Conservation (phyloP, 805 yeast genomes). For the Pichia phayaonensis region DNA sequence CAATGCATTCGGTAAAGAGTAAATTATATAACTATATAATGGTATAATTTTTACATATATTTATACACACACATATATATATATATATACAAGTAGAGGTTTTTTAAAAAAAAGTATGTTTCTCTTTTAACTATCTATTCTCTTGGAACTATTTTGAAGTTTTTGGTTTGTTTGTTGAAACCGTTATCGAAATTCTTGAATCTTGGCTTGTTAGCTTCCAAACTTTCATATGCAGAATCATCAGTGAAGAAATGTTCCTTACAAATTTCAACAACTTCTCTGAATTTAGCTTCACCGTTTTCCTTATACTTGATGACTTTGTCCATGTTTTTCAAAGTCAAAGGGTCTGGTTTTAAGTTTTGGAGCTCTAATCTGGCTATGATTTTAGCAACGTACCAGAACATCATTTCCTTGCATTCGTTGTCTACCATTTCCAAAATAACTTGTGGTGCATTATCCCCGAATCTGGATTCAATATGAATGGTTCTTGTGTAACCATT, state of each 20-base stretch:
- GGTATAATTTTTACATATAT: too few species aligned
- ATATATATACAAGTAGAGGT: background rate
- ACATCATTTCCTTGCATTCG: slow-evolving; percentile 51
- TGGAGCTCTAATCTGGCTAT: slow-evolving; percentile 76
- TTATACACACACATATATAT: slow-evolving; percentile 4
- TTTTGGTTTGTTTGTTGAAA: slow-evolving; percentile 23
- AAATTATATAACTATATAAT: too few species aligned
- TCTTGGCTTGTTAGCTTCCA: slow-evolving; percentile 20
- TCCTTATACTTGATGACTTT: slow-evolving; percentile 39
- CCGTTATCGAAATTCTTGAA: slow-evolving; percentile 24
- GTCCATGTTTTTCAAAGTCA: slow-evolving; percentile 50
- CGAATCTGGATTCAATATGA: slow-evolving; percentile 75
- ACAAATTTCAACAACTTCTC: slow-evolving; percentile 53
- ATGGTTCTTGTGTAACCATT: slow-evolving; percentile 86
- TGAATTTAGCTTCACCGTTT: slow-evolving; percentile 48
- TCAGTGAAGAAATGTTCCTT: slow-evolving; percentile 37
- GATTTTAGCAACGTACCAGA: slow-evolving; percentile 71
- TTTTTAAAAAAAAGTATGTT: background rate
- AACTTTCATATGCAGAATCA: slow-evolving; percentile 13
- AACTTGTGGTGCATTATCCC: slow-evolving; percentile 87
- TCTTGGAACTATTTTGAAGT: slow-evolving; percentile 29
- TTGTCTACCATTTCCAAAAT: slow-evolving; percentile 77
- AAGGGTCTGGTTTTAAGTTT: slow-evolving; percentile 41
- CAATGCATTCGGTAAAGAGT: slow-evolving; percentile 30
- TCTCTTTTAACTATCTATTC: slow-evolving; percentile 7